Conservation (phyloP, 768 basidiomycete species). For the Tephrocybe sp. region DNA sequence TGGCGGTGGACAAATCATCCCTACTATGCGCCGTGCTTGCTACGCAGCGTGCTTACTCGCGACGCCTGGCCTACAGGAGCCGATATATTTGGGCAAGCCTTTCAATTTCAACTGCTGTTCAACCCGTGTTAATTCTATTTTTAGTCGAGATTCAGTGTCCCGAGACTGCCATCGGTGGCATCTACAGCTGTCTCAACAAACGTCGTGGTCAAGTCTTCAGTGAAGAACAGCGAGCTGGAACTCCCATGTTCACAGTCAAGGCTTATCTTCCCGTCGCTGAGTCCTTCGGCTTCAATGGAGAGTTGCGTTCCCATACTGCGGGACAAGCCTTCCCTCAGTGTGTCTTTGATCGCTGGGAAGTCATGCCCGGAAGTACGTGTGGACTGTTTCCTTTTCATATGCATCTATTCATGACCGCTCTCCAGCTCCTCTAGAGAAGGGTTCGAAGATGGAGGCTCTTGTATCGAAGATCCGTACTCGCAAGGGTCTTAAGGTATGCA, state of each 20-base stretch:
- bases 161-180: slow-evolving; percentile 96
- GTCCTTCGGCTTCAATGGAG: slow-evolving; percentile 98
- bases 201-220: slow-evolving; percentile 98
- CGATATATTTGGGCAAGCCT: slow-evolving; percentile 80
- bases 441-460: slow-evolving; percentile 85
- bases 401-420: slow-evolving; percentile 6
- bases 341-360: slow-evolving; percentile 93
- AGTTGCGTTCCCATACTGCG: slow-evolving; percentile 86
- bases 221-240: slow-evolving; percentile 95
- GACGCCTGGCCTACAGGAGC: slow-evolving; percentile 89
- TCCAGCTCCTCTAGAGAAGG: slow-evolving; percentile 80
- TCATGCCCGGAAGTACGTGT: slow-evolving; percentile 75
- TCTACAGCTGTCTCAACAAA: slow-evolving; percentile 92
- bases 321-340: slow-evolving; percentile 98
- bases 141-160: slow-evolving; percentile 98
- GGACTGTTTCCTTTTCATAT: background rate
- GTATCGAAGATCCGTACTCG: slow-evolving; percentile 79
- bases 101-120: background rate
- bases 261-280: slow-evolving; percentile 91
- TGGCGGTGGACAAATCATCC: slow-evolving; percentile 99
- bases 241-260: slow-evolving; percentile 99
- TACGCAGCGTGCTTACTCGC: slow-evolving; percentile 96
- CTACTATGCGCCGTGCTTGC: slow-evolving; percentile 92
- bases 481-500: slow-evolving; percentile 90
- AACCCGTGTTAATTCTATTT: background rate